Percentiles rank a stretch among this genome's conserved stretches.
phyloP scores from a whole-genome alignment of 192 early-diverging fungal genomes.

The Backusella liffmaniae region DNA sequence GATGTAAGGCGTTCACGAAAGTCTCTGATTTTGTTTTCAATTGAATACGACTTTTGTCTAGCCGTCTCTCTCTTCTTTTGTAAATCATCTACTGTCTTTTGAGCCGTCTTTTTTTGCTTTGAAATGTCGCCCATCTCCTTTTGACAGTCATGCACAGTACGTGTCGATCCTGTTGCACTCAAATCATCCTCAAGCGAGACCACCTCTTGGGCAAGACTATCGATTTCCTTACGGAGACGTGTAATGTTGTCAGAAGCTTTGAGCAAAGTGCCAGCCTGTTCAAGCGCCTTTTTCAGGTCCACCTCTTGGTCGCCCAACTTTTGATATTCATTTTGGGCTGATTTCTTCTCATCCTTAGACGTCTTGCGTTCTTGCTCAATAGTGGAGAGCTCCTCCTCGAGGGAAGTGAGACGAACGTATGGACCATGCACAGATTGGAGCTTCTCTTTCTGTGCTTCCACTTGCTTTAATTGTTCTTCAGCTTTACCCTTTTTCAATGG shows the following conservation, averaged over 20 bases:
- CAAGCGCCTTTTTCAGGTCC: neutral
- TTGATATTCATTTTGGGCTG: neutral
- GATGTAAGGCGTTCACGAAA: neutral
- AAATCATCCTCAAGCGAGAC: slow-evolving; percentile 46
- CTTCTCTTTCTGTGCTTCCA: neutral
- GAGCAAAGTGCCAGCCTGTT: neutral
- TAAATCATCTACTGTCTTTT: slow-evolving; percentile 33
- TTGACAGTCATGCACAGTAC: slow-evolving; percentile 69
- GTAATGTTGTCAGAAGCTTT: slow-evolving; percentile 35
- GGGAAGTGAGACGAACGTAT: neutral
- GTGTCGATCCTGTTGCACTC: slow-evolving; percentile 53
- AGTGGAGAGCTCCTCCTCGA: neutral
- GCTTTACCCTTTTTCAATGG: neutral
- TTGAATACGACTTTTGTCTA: slow-evolving; percentile 27
- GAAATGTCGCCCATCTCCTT: slow-evolving; percentile 51
- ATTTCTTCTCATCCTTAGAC: neutral
- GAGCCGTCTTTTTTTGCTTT: slow-evolving; percentile 39
- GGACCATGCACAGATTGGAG: neutral
- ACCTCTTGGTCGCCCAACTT: neutral
- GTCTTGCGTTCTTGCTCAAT: neutral
- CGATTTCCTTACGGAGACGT: slow-evolving; percentile 40
- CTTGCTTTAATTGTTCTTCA: neutral
- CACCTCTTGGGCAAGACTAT: slow-evolving; percentile 45
- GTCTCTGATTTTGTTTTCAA: slow-evolving; percentile 37
- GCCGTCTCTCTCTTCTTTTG: slow-evolving; percentile 43